These are phyloP conservation scores for Pseudogymnoascus sp. DNA, from an alignment of 2,329 filamentous ascomycete species.

Conservation along the genomic window DNA sequence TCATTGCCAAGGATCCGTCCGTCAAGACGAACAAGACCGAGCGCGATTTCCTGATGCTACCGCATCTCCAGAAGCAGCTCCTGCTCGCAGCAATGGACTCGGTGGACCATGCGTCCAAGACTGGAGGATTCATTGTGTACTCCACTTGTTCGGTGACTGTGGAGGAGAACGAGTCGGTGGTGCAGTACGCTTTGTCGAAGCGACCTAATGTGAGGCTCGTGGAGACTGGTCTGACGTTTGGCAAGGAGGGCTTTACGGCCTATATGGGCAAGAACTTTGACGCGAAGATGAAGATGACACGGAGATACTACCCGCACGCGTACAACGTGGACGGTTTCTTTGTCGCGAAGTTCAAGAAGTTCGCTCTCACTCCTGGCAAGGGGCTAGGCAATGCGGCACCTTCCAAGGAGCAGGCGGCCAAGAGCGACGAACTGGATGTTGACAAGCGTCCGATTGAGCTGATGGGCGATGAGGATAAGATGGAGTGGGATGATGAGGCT, in stretches of 20 bases:
- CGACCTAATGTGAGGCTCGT: conserved; percentile 92
- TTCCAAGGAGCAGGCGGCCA: conserved; percentile 25
- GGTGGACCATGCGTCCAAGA: conserved; percentile 84
- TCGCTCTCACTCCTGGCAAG: conserved; percentile 63
- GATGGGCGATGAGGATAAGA: conserved; percentile 51
- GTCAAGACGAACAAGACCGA: conserved; percentile 99
- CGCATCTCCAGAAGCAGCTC: conserved; percentile 92
- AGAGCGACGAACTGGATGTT: conserved; percentile 44
- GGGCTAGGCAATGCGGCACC: conserved; percentile 22
- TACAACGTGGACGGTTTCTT: conserved; percentile 99
- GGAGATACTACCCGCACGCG: conserved; percentile 82
- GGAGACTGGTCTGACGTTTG: conserved; percentile 83
- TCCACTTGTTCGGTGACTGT: conserved; percentile 93
- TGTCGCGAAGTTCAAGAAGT: conserved; percentile 95
- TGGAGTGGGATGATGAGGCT: conserved; percentile 67
- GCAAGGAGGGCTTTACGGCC: conserved; percentile 84
- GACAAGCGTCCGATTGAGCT: conserved; percentile 63
- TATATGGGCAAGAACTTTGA: conserved; percentile 92
- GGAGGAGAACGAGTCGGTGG: conserved; percentile 89
- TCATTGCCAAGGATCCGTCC: conserved; percentile 92
- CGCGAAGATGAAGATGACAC: conserved; percentile 71
- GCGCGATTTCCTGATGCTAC: conserved; percentile 86
- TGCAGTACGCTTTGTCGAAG: conserved; percentile 86
- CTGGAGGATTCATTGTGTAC: conserved; percentile 92
- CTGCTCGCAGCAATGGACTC: conserved; percentile 91